Evolutionary conservation across 1,284 basidiomycete species (phyloP).

Genomic region (Moesziomyces parantarcticus): DNA sequence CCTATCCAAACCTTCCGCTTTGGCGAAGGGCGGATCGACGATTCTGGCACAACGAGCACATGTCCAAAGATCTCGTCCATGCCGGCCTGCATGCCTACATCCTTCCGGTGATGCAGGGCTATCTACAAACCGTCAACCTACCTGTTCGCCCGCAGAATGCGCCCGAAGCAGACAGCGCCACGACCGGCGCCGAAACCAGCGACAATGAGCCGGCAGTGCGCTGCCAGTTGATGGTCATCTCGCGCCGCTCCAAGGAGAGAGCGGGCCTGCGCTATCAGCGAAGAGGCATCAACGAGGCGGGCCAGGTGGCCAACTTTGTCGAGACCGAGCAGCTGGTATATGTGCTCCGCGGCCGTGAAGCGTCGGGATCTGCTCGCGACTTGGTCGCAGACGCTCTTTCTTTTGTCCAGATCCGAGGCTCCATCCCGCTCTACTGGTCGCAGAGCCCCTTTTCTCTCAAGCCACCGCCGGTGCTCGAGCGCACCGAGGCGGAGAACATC

Average conservation of each 20-base stretch:
- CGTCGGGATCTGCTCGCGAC: not conserved
- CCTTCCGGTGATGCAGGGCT: constrained; percentile 89
- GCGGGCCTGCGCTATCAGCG: constrained; percentile 98
- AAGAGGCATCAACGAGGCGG: constrained; percentile 95
- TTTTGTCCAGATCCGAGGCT: constrained; percentile 92
- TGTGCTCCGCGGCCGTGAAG: constrained; percentile 13
- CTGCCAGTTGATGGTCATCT: constrained; percentile 76
- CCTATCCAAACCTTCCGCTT: constrained; percentile 77
- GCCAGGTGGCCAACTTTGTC: constrained; percentile 96
- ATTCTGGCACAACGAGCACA: constrained; percentile 90
- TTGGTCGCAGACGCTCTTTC: constrained; percentile 82
- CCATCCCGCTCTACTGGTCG: constrained; percentile 88
- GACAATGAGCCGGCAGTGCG: constrained; percentile 10
- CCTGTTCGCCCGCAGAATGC: constrained; percentile 31
- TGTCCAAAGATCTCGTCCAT: constrained; percentile 74
- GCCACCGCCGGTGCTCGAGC: constrained; percentile 93
- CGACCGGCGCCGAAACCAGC: not conserved
- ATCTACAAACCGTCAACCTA: constrained; percentile 73
- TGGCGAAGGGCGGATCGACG: constrained; percentile 84
- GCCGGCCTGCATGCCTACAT: constrained; percentile 77
- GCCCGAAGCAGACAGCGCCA: not conserved
- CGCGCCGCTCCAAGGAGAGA: constrained; percentile 88
- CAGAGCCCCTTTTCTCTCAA: constrained; percentile 81
- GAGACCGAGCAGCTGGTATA: constrained; percentile 91
- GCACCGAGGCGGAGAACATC: constrained; percentile 82